Percentiles rank a stretch among this genome's conserved stretches.
Evolutionary conservation across 2,329 filamentous ascomycete genomes (phyloP).

Genomic region (Calonectria pauciramosa): DNA sequence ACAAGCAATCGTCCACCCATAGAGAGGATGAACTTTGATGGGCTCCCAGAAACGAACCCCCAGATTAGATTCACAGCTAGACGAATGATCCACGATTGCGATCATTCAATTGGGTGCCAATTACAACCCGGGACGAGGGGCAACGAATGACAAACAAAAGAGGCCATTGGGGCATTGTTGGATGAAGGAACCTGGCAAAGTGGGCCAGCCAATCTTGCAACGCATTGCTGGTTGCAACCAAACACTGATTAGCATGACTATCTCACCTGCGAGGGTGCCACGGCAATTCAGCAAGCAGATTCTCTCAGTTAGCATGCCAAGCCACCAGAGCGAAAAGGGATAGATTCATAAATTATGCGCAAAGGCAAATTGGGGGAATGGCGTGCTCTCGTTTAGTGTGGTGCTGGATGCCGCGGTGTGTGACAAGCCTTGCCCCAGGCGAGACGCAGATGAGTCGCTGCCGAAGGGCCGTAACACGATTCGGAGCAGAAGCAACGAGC

Average conservation of each 20-base stretch:
- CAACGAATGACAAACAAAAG: slow-evolving; percentile 9
- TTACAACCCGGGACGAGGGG: background rate
- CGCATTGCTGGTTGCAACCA: background rate
- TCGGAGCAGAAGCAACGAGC: slow-evolving; percentile 1
- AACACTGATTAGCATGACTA: background rate
- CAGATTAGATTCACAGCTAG: background rate
- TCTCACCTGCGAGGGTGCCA: background rate
- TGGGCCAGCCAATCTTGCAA: slow-evolving; percentile 1
- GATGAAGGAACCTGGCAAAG: background rate
- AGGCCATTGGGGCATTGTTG: background rate
- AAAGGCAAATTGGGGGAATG: background rate
- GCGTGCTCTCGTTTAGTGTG: background rate
- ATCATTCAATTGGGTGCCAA: background rate
- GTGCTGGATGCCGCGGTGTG: background rate
- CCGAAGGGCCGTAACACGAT: background rate
- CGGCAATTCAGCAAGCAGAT: background rate
- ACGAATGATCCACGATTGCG: background rate
- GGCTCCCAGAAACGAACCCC: background rate
- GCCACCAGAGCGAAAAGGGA: background rate
- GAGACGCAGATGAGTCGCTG: background rate
- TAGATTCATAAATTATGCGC: background rate
- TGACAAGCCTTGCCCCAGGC: background rate
- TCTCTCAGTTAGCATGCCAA: background rate
- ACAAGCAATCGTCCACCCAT: background rate
- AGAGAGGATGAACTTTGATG: background rate